Conservation (phyloP, 2,329 filamentous ascomycete species). For the Simplicillium sp. region DNA sequence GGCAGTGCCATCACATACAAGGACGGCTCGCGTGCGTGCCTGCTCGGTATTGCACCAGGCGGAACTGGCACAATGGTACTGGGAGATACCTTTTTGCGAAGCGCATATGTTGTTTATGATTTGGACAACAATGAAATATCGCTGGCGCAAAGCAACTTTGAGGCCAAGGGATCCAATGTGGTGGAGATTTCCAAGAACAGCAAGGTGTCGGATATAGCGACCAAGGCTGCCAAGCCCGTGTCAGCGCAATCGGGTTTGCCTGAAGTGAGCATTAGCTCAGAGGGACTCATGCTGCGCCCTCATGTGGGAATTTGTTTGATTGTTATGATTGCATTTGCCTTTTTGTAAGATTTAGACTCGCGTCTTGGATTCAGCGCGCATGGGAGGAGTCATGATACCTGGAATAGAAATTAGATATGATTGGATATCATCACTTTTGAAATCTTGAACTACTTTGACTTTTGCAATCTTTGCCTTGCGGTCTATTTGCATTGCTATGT, state of each 20-base stretch:
- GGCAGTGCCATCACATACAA: constrained; percentile 40
- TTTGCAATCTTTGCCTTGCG: too few relatives aligned
- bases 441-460: too few relatives aligned
- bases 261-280: background rate
- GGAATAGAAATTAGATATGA: too few relatives aligned
- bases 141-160: constrained; percentile 57
- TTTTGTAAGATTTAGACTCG: too few relatives aligned
- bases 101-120: constrained; percentile 69
- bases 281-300: too few relatives aligned
- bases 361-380: too few relatives aligned
- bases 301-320: too few relatives aligned
- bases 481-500: too few relatives aligned
- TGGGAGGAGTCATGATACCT: too few relatives aligned
- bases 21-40: constrained; percentile 47
- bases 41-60: constrained; percentile 58
- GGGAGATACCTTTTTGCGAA: constrained; percentile 66
- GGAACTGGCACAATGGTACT: constrained; percentile 48
- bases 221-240: constrained; percentile 40
- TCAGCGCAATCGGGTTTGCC: constrained; percentile 35
- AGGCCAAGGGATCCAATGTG: constrained; percentile 36
- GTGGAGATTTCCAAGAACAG: constrained; percentile 43
- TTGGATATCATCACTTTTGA: too few relatives aligned
- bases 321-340: too few relatives aligned
- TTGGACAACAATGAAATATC: constrained; percentile 63
- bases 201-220: constrained; percentile 40